Conservation (phyloP, 2,329 filamentous ascomycete species). For the Aspergillus pseudonomiae region DNA sequence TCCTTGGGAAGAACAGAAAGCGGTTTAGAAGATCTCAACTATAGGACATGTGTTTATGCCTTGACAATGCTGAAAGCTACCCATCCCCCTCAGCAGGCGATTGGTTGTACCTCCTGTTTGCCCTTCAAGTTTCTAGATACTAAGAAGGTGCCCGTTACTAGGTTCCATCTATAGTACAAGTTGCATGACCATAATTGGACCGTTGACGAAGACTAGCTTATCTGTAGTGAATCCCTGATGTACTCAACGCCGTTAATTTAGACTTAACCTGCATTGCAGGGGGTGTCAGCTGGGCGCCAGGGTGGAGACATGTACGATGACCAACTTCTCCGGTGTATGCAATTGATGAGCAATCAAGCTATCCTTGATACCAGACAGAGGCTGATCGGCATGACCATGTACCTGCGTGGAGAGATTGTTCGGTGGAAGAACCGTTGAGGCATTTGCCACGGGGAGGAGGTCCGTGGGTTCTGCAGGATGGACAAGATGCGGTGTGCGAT, state of each 20-base stretch:
- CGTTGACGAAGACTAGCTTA: not conserved
- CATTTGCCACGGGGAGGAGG: not conserved
- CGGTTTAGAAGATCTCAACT: not conserved
- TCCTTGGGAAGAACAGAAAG: not conserved
- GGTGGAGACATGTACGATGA: not conserved
- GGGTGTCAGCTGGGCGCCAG: not conserved
- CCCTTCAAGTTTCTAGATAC: not conserved
- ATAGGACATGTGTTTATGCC: not conserved
- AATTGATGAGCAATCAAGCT: slow-evolving; percentile 2
- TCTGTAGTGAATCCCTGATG: not conserved
- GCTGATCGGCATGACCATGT: not conserved
- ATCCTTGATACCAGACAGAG: not conserved
- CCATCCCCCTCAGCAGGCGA: not conserved
- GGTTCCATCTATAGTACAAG: not conserved
- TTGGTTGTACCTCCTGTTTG: not conserved
- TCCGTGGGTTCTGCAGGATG: not conserved
- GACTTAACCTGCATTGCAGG: not conserved
- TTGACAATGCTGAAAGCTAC: not conserved
- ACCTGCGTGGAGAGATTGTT: not conserved
- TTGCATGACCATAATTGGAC: not conserved
- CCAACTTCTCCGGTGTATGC: not conserved
- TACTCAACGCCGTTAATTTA: not conserved
- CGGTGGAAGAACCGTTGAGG: not conserved
- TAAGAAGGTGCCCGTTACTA: not conserved
- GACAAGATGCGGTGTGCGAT: not conserved